Base-by-base conservation (phyloP, 192 early-diverging fungal species). In the Coemansia sp. region DNA sequence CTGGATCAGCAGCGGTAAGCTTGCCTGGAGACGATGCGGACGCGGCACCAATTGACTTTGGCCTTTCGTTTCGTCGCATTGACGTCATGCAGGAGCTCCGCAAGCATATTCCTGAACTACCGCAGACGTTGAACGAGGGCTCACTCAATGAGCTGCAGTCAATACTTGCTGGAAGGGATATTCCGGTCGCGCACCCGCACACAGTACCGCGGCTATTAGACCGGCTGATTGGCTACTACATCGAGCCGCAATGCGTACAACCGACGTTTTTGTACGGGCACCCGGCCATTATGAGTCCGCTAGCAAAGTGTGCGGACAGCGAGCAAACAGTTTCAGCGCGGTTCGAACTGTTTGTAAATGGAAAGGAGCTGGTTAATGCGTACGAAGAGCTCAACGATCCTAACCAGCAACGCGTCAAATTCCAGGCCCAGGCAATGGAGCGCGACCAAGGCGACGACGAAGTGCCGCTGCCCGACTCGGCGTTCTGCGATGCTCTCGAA, bases 341-440 rank as follows among this genome's bases (percentile, higher is more conserved):
- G 12, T 92, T 93, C 58, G 93, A 95, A 72, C 75, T 94, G 28
- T 92, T 92, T 83, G 84, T 92, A 48, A 85, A 76, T 3, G 82
- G 82, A 34, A 87, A 87, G 46, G 94, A 96, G 66, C 75, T 92
- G 40, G 86, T 90, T 25, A 96, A 96, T 65, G 90, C 91, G 0
- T 96, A 96, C 65, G 89, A 87, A 68, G 94, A 96, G 68, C 84
- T 96, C 68, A 96, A 96, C 61, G 90, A 94, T 58, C 94, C 94
- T 5, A 48, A 73, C 11, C 87, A 92, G 49, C 94, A 94, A 59
- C 84, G 84, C 4, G 66, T 69, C 10, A 79, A 87, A 34, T 92
- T 92, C 61, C 64, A 66, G 9, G 74, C 85, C 37, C 90, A 92
- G 58, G 76, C 83, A 26, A 54, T 59, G 28, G 90, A 95, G 57